Evolutionary conservation across 2,329 filamentous ascomycete genomes (phyloP), one percentile per base, ranked within the genome.

Genomic region (Neofusicoccum sp.): DNA sequence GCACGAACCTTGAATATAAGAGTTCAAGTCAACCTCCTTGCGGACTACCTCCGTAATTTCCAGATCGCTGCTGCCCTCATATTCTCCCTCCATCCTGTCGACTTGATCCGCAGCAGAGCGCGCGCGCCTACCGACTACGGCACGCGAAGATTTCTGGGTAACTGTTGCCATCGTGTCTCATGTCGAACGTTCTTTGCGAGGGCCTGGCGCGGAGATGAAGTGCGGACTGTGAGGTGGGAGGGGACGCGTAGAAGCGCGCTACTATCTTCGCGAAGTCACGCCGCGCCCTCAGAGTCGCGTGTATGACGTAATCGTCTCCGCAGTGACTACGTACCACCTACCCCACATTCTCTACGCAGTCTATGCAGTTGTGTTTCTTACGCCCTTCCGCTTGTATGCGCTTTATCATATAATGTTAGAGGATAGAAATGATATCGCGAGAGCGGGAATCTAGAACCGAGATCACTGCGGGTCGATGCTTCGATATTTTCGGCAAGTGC

Each of bases 21-120:
- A 63, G 63, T 75, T 67, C 28, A 76, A 47, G 11, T 63, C 65
- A 1, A 63, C 64, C 12, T 71, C 64, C 66, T 74, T 77, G 3
- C 70, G 70, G 33, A 72, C 70, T 1, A 72, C 67, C 54, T 70
- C 65, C 12, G 79, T 74, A 39, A 77, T 76, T 39, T 83, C 79
- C 47, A 83, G 71, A 44, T 81, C 80, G 52, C 71, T 69, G 6
- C 73, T 52, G 43, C 58, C 56, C 7, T 54, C 63, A 16, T 49
- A 12, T 34, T 66, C 64, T 4, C 63, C 63, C 39, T 66, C 64
- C 58, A 66, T 64, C 16, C 16, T 50, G 52, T 64, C 54, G 41
- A 63, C 54, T n/a, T 12, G 31, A 9, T 62, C 52, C 6, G 39
- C 47, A 6, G 39, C 48, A 5, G 44, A 29, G 6, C 44, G 44